Conservation (phyloP, 345 rosid species). For the Conringia planisiliqua region DNA sequence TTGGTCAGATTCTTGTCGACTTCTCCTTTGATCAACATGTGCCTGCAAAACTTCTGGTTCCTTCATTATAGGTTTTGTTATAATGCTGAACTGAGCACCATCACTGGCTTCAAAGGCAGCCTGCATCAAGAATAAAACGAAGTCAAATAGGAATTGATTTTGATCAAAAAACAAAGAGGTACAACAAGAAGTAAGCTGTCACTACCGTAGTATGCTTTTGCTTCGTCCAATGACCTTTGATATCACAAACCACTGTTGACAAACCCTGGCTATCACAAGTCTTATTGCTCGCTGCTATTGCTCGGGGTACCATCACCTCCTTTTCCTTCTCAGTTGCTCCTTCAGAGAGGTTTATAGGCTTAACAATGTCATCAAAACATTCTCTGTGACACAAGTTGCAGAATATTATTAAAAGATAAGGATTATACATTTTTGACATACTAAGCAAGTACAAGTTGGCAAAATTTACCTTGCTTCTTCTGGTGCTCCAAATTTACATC, state of each 20-base stretch:
- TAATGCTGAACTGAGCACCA: not conserved
- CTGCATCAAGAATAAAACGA: not conserved
- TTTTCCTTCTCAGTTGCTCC: slow-evolving; percentile 2
- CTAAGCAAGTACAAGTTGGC: not conserved
- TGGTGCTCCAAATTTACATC: slow-evolving; percentile 20
- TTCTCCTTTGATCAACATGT: not conserved
- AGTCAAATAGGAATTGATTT: slow-evolving; percentile 8
- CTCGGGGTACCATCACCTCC: not conserved
- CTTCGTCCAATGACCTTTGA: not conserved
- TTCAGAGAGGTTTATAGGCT: slow-evolving; percentile 8
- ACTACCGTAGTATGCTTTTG: not conserved
- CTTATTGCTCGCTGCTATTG: not conserved
- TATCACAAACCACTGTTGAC: not conserved
- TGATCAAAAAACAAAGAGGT: not conserved
- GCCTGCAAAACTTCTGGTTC: not conserved
- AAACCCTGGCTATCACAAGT: slow-evolving; percentile 19
- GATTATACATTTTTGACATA: not conserved
- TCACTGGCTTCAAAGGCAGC: not conserved
- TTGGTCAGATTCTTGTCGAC: not conserved
- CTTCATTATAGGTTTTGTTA: not conserved
- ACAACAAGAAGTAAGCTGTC: slow-evolving; percentile 1
- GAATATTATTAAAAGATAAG: not conserved
- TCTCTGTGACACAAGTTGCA: slow-evolving; percentile 21
- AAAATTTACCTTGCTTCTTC: slow-evolving; percentile 45
- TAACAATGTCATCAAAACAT: slow-evolving; percentile 36